Conservation (phyloP, 75 land plant species). For the Pinus albicaulis region DNA sequence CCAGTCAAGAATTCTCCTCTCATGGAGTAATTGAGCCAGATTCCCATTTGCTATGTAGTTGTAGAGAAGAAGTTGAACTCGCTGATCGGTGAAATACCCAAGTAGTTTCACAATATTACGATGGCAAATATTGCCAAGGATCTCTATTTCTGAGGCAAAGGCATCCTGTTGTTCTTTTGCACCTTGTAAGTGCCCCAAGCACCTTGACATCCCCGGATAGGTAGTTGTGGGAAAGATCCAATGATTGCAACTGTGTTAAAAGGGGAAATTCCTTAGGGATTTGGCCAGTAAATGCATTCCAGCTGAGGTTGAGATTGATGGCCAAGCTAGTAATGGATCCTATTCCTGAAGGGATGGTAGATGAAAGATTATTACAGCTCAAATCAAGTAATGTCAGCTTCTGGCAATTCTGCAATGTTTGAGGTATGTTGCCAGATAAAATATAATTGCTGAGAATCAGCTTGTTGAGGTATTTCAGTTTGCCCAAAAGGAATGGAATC, state of each 20-base stretch:
- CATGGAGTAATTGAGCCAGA: constrained; percentile 67
- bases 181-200: too few relatives aligned
- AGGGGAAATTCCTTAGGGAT: constrained; percentile 54
- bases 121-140: too few relatives aligned
- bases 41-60: constrained; percentile 84
- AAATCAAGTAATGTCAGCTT: too few relatives aligned
- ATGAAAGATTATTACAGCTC: constrained; percentile 62
- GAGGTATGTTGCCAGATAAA: too few relatives aligned
- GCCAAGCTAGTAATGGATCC: constrained; percentile 64
- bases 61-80: too few relatives aligned
- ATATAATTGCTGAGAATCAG: too few relatives aligned
- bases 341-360: constrained; percentile 62
- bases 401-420: too few relatives aligned
- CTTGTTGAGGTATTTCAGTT: constrained; percentile 53
- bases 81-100: too few relatives aligned
- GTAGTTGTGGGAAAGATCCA: constrained; percentile 73
- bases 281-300: constrained; percentile 61
- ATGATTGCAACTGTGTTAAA: constrained; percentile 67
- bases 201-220: constrained; percentile 57
- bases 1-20: constrained; percentile 73
- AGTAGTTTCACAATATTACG: too few relatives aligned
- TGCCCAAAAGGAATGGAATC: constrained; percentile 63
- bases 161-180: too few relatives aligned
- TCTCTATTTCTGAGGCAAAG: too few relatives aligned
- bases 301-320: constrained; percentile 71